Percentiles rank a stretch among this genome's conserved stretches.
Evolutionary conservation across 1,139 yeast species (phyloP).

Genomic region (Yamadazyma sp.): DNA sequence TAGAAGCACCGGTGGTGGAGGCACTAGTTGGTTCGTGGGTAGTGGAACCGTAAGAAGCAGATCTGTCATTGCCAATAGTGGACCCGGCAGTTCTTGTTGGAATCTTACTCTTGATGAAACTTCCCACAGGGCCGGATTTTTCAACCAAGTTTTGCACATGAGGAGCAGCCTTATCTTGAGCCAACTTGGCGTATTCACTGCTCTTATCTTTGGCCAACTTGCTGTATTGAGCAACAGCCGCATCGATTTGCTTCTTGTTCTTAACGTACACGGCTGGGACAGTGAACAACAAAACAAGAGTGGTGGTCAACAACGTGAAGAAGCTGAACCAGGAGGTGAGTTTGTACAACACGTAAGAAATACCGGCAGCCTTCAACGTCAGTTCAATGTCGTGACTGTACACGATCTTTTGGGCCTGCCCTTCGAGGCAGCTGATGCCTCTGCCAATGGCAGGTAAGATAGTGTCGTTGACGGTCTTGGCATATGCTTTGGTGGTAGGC

Average conservation of each 20-base stretch:
- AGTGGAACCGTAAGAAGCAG: constrained; percentile 15
- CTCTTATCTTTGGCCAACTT: constrained; percentile 58
- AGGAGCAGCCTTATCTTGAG: constrained; percentile 56
- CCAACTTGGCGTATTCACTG: constrained; percentile 48
- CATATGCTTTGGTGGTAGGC: constrained; percentile 45
- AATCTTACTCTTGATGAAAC: constrained; percentile 55
- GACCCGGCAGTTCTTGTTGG: constrained; percentile 75
- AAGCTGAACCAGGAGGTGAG: constrained; percentile 77
- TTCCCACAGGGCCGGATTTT: constrained; percentile 65
- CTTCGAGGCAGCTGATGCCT: constrained; percentile 43
- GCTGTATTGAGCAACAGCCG: constrained; percentile 59
- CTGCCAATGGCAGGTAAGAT: constrained; percentile 47
- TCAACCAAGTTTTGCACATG: constrained; percentile 45
- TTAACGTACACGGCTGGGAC: constrained; percentile 72
- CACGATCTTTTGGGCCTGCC: constrained; percentile 55
- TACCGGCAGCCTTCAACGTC: constrained; percentile 73
- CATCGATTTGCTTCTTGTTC: constrained; percentile 81
- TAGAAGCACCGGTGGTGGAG: constrained; percentile 33
- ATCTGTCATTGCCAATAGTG: constrained; percentile 53
- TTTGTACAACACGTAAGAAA: constrained; percentile 63
- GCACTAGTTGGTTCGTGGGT: constrained; percentile 17
- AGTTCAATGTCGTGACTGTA: constrained; percentile 67
- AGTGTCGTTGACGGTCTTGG: constrained; percentile 40
- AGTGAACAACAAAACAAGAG: constrained; percentile 67
- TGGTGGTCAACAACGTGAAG: constrained; percentile 60